Base-by-base conservation (phyloP, 495 filamentous ascomycete genomes). In the Daldinia childiae region DNA sequence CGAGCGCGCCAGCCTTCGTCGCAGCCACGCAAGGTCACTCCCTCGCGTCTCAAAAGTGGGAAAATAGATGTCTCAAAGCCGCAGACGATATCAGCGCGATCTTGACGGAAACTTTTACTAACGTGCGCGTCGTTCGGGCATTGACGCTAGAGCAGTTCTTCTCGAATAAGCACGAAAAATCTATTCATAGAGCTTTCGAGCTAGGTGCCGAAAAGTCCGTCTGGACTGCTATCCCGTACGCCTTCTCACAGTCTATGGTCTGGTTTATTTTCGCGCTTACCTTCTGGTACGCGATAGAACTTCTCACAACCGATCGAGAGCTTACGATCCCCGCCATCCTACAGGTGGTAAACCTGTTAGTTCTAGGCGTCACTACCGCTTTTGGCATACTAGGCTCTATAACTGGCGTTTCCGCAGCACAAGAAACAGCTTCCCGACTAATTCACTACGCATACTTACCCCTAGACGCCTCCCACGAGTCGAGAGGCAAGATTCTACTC, bases 141-240 rank as follows among this genome's bases (percentile, higher is more conserved):
- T 78, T 98, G 51, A 93, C 91, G 0, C 80, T 98, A 0, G 94
- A 97, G 79, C 66, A 74, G 0, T 88, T 91, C 75, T 97, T 98
- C 68, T 80, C 84, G n/a, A 72, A 74, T 6, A 95, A 93, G 72
- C 87, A 94, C 74, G 57, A 71, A 7, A 80, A 80, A 24, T 86
- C 87, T 2, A 84, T 83, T 0, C 58, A 77, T 0, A 67, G 71
- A 0, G 86, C 89, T 0, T 84, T 88, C 59, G 79, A 71, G 6
- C 76, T 88, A 12, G 91, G 92, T 1, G 39, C 89, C 6, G 84
- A 83, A 59, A 83, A 90, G 30, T 87, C 88, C 0, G 59, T 84
- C 1, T 92, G 88, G 69, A 85, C 89, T 0, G 93, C 93, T 12
- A 71, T 89, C 43, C 85, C 95, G 5, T 97, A 89, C 77, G 95